phyloP scores from a whole-genome alignment of 2,329 filamentous ascomycete species.

The Monilinia aucupariae region DNA sequence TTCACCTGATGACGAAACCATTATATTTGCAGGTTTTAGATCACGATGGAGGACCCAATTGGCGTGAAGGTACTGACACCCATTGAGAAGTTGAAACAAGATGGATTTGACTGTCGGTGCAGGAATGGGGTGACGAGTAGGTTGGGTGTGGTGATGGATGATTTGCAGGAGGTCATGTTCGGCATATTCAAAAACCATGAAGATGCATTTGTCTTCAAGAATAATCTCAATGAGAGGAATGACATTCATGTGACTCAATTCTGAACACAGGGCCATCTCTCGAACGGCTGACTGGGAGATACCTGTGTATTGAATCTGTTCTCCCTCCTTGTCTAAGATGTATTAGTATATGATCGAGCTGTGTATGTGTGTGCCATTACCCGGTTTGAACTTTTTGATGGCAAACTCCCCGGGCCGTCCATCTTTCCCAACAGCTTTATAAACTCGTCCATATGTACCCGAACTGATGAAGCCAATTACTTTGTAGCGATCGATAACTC shows the following conservation, averaged over 20 bases:
- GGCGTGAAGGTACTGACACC: conserved; percentile 86
- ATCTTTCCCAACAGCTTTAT: conserved; percentile 81
- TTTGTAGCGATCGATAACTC: conserved; percentile 87
- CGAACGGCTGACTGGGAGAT: conserved; percentile 96
- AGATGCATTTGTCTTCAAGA: conserved; percentile 97
- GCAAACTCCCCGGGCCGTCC: conserved; percentile 78
- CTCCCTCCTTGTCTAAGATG: conserved; percentile 78
- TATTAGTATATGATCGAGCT: conserved; percentile 2
- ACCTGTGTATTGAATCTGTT: conserved; percentile 88
- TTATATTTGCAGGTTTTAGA: conserved; percentile 96
- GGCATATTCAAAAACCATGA: conserved; percentile 98
- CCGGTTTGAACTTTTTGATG: conserved; percentile 77
- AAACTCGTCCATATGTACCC: conserved; percentile 95
- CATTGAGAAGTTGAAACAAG: conserved; percentile 92
- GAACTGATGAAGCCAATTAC: conserved; percentile 98
- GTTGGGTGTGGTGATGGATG: conserved; percentile 91
- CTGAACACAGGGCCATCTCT: conserved; percentile 95
- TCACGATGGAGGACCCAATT: conserved; percentile 98
- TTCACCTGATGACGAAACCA: conserved; percentile 85
- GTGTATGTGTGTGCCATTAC: conserved; percentile 21
- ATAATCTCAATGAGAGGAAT: conserved; percentile 93
- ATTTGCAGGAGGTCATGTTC: conserved; percentile 97
- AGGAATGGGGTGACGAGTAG: conserved; percentile 81
- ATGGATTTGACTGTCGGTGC: conserved; percentile 86
- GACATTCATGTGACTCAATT: conserved; percentile 82